These are phyloP conservation scores for Tausonia pullulans DNA, from an alignment of 1,284 basidiomycete species.

Conservation along the genomic window DNA sequence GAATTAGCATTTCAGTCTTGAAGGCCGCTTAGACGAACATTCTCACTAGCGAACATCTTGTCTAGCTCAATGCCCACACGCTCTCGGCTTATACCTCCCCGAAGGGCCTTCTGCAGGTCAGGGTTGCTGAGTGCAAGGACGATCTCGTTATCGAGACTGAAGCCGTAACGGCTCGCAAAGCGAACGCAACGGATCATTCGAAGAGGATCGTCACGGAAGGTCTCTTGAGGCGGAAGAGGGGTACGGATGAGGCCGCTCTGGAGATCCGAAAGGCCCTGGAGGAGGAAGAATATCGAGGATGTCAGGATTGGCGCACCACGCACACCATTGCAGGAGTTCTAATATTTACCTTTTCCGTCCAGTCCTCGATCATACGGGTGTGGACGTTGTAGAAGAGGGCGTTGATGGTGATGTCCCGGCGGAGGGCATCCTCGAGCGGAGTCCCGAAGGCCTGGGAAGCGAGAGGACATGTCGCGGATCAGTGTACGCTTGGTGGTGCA, in stretches of 20 bases:
- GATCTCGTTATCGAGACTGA: constrained; percentile 64
- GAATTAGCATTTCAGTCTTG: not conserved
- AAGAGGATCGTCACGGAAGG: constrained; percentile 89
- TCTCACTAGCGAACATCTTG: constrained; percentile 56
- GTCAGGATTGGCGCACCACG: not conserved
- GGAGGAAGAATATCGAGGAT: not conserved
- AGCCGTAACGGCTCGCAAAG: constrained; percentile 84
- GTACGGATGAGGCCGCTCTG: constrained; percentile 72
- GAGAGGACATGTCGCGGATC: no score
- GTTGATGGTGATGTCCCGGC: constrained; percentile 93
- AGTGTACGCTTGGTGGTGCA: not conserved
- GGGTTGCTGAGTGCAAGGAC: constrained; percentile 52
- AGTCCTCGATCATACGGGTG: constrained; percentile 76
- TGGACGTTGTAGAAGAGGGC: constrained; percentile 95
- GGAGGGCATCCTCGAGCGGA: constrained; percentile 77
- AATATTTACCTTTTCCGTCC: constrained; percentile 58
- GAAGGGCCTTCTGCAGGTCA: constrained; percentile 62
- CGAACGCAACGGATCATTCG: constrained; percentile 81
- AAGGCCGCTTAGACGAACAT: not conserved
- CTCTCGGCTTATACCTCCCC: constrained; percentile 72
- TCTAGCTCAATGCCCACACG: constrained; percentile 79
- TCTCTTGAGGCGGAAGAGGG: constrained; percentile 72
- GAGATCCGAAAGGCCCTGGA: constrained; percentile 72
- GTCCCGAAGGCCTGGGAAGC: constrained; percentile 72
- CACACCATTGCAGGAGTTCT: not conserved